These are phyloP conservation scores for Acarospora socialis DNA, from an alignment of 2,329 filamentous ascomycete species.

Conservation along the genomic window DNA sequence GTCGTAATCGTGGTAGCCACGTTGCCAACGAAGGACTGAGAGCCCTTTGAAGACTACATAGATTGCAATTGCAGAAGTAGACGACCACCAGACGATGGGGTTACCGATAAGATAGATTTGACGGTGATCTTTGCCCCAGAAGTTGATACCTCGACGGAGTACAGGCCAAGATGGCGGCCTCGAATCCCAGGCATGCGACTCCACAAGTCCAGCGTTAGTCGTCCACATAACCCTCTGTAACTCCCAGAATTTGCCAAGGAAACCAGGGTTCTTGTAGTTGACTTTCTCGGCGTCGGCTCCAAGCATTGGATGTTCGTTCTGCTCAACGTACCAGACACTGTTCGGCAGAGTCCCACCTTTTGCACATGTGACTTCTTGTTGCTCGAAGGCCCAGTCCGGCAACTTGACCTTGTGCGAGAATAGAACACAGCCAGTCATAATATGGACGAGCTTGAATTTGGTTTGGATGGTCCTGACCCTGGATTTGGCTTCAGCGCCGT, in stretches of 20 bases:
- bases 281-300: conserved; percentile 71
- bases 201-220: conserved; percentile 89
- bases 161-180: conserved; percentile 87
- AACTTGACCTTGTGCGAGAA: conserved; percentile 99
- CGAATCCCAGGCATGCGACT: conserved; percentile 97
- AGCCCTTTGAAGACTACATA: conserved; percentile 79
- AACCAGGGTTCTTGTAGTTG: conserved; percentile 88
- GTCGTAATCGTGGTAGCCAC: conserved; percentile 75
- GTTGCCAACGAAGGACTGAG: conserved; percentile 83
- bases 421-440: conserved; percentile 91
- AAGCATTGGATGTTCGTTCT: conserved; percentile 70
- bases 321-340: conserved; percentile 93
- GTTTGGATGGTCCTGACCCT: conserved; percentile 86
- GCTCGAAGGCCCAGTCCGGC: conserved; percentile 92
- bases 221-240: conserved; percentile 98
- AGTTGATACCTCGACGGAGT: conserved; percentile 90
- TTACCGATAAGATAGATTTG: conserved; percentile 97
- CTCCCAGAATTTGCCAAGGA: conserved; percentile 97
- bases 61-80: conserved; percentile 59
- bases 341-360: conserved; percentile 84
- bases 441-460: conserved; percentile 86
- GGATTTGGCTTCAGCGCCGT: conserved; percentile 62
- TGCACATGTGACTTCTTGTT: conserved; percentile 98
- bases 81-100: conserved; percentile 86
- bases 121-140: conserved; percentile 88